Conservation (phyloP, 2,329 filamentous ascomycete species). For the Aureobasidium leucospermi region DNA sequence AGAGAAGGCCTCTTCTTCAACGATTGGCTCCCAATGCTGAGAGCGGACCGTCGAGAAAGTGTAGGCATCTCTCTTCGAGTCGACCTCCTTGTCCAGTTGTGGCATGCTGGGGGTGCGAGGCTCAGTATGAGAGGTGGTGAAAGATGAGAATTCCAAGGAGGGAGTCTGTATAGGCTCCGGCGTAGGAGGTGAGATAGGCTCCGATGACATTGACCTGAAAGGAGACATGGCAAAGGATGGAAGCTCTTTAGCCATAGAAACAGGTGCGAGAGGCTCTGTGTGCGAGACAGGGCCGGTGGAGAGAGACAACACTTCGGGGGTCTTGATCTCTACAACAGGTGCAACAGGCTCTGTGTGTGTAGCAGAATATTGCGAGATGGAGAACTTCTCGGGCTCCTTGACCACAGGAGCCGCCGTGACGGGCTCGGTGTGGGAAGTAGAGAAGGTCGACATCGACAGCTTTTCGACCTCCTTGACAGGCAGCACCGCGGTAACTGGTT, state of each 20-base stretch:
- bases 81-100: not conserved
- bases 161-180: conserved; percentile 7
- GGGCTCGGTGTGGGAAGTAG: conserved; percentile 14
- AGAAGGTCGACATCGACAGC: conserved; percentile 1
- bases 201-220: not conserved
- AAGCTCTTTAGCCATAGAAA: not conserved
- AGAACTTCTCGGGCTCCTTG: conserved; percentile 1
- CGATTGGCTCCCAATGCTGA: conserved; percentile 29
- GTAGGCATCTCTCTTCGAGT: conserved; percentile 16
- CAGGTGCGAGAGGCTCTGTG: conserved; percentile 3
- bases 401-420: not conserved
- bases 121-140: conserved; percentile 7
- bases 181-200: not conserved
- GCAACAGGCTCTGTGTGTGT: not conserved
- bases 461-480: not conserved
- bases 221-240: conserved; percentile 2
- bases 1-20: conserved; percentile 10
- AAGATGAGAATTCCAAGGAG: conserved; percentile 16
- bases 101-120: conserved; percentile 6
- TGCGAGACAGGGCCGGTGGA: conserved; percentile 11
- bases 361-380: not conserved
- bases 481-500: conserved; percentile 18
- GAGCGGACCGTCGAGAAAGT: conserved; percentile 37
- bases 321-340: not conserved
- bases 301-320: not conserved